Evolutionary conservation across 768 basidiomycete species (phyloP).

Genomic region (Neoboletus magnificus): DNA sequence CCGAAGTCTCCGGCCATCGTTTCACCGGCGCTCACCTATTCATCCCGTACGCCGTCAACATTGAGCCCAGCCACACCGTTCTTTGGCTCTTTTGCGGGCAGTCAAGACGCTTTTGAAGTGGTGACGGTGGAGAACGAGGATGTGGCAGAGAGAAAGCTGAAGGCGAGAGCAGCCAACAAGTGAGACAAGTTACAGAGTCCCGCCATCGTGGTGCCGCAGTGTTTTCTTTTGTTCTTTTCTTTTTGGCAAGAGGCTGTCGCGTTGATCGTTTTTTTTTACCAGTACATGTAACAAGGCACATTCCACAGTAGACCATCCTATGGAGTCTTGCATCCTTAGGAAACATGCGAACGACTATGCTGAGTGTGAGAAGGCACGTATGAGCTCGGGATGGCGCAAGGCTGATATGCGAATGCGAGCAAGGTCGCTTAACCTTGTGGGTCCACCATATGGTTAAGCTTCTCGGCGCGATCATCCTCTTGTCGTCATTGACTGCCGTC

Average conservation of each 20-base stretch:
- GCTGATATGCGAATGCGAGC: not conserved
- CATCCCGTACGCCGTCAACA: constrained; percentile 60
- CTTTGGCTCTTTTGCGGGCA: constrained; percentile 51
- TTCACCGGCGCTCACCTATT: constrained; percentile 67
- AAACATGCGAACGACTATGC: not conserved
- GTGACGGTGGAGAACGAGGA: constrained; percentile 23
- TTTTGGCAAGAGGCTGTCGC: constrained; percentile 13
- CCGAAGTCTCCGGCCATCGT: constrained; percentile 51
- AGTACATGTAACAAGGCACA: constrained; percentile 1
- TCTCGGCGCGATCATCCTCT: not conserved
- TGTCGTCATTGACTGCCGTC: not conserved
- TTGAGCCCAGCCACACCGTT: constrained; percentile 72
- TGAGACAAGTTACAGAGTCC: constrained; percentile 3
- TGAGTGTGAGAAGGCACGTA: not conserved
- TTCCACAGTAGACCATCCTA: constrained; percentile 1
- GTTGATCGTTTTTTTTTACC: constrained; percentile 4
- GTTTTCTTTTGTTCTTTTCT: not conserved
- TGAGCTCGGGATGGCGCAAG: not conserved
- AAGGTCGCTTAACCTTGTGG: not conserved
- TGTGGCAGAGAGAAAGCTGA: constrained; percentile 23
- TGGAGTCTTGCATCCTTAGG: not conserved
- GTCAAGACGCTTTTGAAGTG: constrained; percentile 32
- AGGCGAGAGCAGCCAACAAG: constrained; percentile 15
- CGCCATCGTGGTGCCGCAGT: not conserved
- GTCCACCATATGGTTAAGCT: no score